These are phyloP conservation scores for Aurifilum marmelostoma DNA, from an alignment of 2,329 filamentous ascomycete genomes.

Conservation along the genomic window DNA sequence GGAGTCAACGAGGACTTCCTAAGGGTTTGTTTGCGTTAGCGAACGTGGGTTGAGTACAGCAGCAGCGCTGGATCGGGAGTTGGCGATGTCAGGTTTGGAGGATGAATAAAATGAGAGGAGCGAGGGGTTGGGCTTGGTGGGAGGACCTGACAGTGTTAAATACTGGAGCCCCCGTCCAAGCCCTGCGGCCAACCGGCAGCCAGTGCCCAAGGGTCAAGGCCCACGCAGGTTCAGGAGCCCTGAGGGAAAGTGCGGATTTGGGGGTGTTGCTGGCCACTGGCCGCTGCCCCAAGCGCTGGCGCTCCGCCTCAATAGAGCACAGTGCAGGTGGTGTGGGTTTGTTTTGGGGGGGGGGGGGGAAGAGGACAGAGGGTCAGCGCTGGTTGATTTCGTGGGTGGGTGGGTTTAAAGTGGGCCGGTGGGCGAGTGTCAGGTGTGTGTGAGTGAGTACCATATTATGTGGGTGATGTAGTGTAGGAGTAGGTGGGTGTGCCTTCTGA, in stretches of 20 bases:
- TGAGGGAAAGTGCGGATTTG: conserved; percentile 21
- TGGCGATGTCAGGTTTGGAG: conserved; percentile 36
- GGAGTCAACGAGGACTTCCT: conserved; percentile 76
- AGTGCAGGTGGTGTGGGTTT: conserved; percentile 4
- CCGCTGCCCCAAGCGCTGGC: conserved; percentile 8
- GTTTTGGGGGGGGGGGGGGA: neutral
- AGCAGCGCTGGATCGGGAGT: conserved; percentile 44
- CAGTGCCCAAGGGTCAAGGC: neutral
- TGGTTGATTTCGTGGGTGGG: neutral
- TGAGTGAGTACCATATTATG: conserved; percentile 6
- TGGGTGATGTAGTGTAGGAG: conserved; percentile 5
- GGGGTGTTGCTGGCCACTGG: conserved; percentile 18
- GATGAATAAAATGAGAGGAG: conserved; percentile 25
- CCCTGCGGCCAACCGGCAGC: conserved; percentile 8
- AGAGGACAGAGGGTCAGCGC: neutral
- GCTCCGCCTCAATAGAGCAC: conserved; percentile 8
- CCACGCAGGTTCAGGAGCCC: conserved; percentile 10
- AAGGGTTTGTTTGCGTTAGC: conserved; percentile 49
- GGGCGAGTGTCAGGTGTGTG: conserved; percentile 7
- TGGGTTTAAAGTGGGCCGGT: neutral
- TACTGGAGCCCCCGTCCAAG: conserved; percentile 20
- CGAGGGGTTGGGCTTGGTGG: conserved; percentile 25
- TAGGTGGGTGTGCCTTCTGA: neutral
- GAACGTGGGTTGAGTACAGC: conserved; percentile 50
- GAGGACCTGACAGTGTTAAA: conserved; percentile 29